Conservation (phyloP, 1,284 basidiomycete genomes). For the Puccinia horiana region DNA sequence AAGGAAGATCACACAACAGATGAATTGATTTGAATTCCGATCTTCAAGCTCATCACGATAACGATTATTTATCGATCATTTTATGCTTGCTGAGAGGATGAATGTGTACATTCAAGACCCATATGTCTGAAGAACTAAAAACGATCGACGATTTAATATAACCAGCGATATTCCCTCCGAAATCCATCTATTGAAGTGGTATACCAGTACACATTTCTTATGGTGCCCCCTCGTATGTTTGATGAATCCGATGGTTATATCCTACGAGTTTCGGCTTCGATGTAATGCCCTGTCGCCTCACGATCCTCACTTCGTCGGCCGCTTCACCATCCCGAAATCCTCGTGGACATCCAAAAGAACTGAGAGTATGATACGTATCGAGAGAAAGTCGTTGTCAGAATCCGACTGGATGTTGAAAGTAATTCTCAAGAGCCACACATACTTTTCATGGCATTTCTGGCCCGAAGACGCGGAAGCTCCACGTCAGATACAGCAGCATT, state of each 20-base stretch:
- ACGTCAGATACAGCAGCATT: conserved; percentile 66
- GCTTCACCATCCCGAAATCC: conserved; percentile 66
- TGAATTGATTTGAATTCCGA: background rate
- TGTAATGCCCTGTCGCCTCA: background rate
- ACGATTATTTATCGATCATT: background rate
- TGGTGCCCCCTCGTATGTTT: background rate
- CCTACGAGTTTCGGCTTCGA: background rate
- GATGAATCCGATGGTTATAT: background rate
- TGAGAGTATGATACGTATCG: background rate
- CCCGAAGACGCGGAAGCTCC: conserved; percentile 81
- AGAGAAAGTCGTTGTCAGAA: background rate
- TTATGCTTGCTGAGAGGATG: background rate
- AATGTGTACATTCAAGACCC: background rate
- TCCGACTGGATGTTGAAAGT: background rate
- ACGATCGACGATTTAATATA: background rate
- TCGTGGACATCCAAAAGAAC: conserved; percentile 77
- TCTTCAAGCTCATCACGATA: background rate
- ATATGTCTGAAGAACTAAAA: background rate
- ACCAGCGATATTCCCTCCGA: background rate
- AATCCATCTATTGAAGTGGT: background rate
- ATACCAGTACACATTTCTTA: background rate
- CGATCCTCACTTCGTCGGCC: conserved; percentile 2
- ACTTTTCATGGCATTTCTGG: conserved; percentile 85
- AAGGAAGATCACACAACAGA: background rate
- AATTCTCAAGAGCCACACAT: background rate